Base-by-base conservation (phyloP, 148 eudicot species). In the Tetragonia tetragonoides region DNA sequence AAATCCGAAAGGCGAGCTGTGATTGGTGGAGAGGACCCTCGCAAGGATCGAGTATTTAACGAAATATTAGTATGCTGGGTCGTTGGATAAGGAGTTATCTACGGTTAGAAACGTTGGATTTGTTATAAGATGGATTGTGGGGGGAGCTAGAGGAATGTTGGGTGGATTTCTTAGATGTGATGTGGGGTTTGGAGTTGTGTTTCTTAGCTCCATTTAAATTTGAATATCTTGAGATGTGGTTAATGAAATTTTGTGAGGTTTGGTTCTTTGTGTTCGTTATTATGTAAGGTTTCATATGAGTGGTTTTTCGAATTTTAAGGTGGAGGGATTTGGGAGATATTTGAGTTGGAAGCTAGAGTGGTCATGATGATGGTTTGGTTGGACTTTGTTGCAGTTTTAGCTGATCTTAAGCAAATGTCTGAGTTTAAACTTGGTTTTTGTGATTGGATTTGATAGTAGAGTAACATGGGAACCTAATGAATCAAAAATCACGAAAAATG, bases 201-300 rank as follows among this genome's bases (percentile, higher is more conserved):
- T 88, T 88, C 82, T 83, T 61, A 68, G 66, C 74, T 80, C 38
- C 65, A 79, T 85, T 83, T 57, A 83, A 77, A 18, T 40, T 65
- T 46, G 40, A 34, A 79, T 86, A 77, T 73, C 75, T 77, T 62
- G 74, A 69, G 75, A 6, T 81, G 39, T 62, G 24, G 62, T 70
- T 1, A 7, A 77, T 81, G 73, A 40, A 72, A 34, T 82, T 81
- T 68, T 0, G 9, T 81, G 82, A 39, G n/a, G 74, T 81, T 85
- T 81, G 46, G 65, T 81, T 81, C 34, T 24, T 21, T 65, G 74
- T 61, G 76, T 85, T 24, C 80, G 63, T 40, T 63, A 76, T 89
- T 89, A 37, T 75, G 71, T 90, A 57, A 92, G 93, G 81, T 89
- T 88, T 83, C 66, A 17, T 66, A 42, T 40, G 89, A 84, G 81